Base-by-base conservation (phyloP, 164 flowering plant species). In the Dillenia turbinata region DNA sequence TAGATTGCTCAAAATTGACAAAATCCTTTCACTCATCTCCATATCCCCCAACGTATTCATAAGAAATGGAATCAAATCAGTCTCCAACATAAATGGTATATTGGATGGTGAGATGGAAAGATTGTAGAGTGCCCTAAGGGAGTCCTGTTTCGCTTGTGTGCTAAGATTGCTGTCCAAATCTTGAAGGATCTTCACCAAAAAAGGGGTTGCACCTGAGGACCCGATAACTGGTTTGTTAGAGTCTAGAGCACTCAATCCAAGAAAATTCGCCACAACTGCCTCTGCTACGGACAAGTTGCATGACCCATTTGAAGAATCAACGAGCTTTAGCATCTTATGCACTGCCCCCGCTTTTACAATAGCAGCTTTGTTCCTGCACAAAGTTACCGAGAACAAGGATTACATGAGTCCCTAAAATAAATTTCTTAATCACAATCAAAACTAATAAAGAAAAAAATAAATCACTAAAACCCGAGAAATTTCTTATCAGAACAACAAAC, bases 301-400 rank as follows among this genome's bases (percentile, higher is more conserved):
- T 19, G 67, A 33, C 33, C 64, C 61, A 26, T 69, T 52, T 8
- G 77, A 67, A 16, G 86, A 66, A 49, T 82, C 84, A 13, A 85
- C 72, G 2, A 89, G 78, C 69, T 78, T 82, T 44, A 94, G 73
- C 93, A 94, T 91, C 74, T 88, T 88, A 70, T 94, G 96, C 47
- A 94, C 78, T 40, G 87, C 92, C 22, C 99, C 99, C 6, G 96
- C 95, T 73, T 88, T 85, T 2, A 91, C 96, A 72, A 94, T 89
- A 64, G 99, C 99, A 8, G 90, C 95, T 76, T 91, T 94, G 74
- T 94, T 94, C 79, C 99, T 94, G 81, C 59, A 66, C 66, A 63
- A 70, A 24, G 47, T 8, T 24, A 52, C 1, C 4, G 6, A 33
- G 40, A 33, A 33, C 40, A 33, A 4, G 40, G 40, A 33, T 33